These are phyloP conservation scores for Ogataea polymorpha DNA, from an alignment of 805 yeast species.

Conservation along the genomic window DNA sequence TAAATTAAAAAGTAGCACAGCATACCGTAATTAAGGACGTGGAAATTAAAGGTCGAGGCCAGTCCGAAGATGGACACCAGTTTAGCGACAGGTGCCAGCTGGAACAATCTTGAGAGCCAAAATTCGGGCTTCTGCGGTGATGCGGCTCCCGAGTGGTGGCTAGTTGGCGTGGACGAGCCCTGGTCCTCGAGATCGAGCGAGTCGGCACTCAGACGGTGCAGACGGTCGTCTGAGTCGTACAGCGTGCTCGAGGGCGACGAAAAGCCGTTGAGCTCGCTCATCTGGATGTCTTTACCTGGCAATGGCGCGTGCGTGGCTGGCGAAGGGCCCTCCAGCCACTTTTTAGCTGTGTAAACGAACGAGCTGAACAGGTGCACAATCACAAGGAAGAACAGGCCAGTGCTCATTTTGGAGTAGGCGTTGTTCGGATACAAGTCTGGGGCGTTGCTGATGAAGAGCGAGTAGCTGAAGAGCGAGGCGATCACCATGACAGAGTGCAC, in stretches of 20 bases:
- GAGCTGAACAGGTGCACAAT: conserved; percentile 55
- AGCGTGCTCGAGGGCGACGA: conserved; percentile 37
- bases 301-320: conserved; percentile 12
- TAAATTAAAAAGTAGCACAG: conserved; percentile 58
- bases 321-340: conserved; percentile 35
- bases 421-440: conserved; percentile 74
- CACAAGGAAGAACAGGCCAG: conserved; percentile 53
- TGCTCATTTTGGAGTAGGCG: conserved; percentile 65
- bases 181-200: conserved; percentile 26
- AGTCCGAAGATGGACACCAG: conserved; percentile 25
- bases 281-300: conserved; percentile 25
- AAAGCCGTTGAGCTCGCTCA: conserved; percentile 21
- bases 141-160: not conserved
- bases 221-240: conserved; percentile 30
- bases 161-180: conserved; percentile 4
- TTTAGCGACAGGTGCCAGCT: conserved; percentile 20
- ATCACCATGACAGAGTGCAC: conserved; percentile 45
- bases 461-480: conserved; percentile 51
- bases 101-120: conserved; percentile 35
- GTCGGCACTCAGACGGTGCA: conserved; percentile 14
- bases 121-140: conserved; percentile 31
- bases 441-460: conserved; percentile 55
- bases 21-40: conserved; percentile 60
- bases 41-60: conserved; percentile 40
- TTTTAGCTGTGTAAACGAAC: conserved; percentile 44